Conservation (phyloP, 2,329 filamentous ascomycete genomes). For the Neodidymelliopsis sp. region DNA sequence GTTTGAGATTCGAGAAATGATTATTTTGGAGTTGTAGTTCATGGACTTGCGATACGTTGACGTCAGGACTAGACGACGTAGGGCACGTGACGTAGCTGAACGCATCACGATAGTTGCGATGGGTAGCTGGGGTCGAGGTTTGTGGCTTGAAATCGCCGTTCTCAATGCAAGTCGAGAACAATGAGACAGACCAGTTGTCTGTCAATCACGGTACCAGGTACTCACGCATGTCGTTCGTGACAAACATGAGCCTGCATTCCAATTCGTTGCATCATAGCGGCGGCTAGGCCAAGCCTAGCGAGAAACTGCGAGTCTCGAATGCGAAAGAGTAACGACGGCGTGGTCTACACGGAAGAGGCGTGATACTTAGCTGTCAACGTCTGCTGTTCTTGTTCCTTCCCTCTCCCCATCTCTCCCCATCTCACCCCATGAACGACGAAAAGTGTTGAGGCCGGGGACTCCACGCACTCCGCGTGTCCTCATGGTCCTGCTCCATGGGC, state of each 20-base stretch:
- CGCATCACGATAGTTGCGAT: not conserved
- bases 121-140: not conserved
- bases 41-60: not conserved
- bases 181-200: too few relatives aligned
- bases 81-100: slow-evolving; percentile 5
- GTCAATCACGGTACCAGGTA: too few relatives aligned
- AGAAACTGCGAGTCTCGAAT: slow-evolving; percentile 2
- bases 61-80: not conserved
- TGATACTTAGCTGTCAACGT: not conserved
- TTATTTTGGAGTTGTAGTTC: not conserved
- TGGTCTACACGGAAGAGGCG: slow-evolving; percentile 1
- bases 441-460: slow-evolving; percentile 19
- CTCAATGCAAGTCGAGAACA: too few relatives aligned
- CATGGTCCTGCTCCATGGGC: slow-evolving; percentile 7
- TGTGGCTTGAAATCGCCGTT: not conserved
- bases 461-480: slow-evolving; percentile 10
- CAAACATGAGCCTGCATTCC: not conserved
- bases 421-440: slow-evolving; percentile 9
- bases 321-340: not conserved
- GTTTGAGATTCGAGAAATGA: too few relatives aligned
- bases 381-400: too few relatives aligned
- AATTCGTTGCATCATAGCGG: slow-evolving; percentile 8
- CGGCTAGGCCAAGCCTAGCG: slow-evolving; percentile 9
- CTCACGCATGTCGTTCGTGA: too few relatives aligned
- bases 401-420: not conserved